A percentile compares a stretch with the other conserved stretches of the same genome.
Evolutionary conservation across 805 yeast genomes (phyloP).

Genomic region (Schizosaccharomyces pombe): DNA sequence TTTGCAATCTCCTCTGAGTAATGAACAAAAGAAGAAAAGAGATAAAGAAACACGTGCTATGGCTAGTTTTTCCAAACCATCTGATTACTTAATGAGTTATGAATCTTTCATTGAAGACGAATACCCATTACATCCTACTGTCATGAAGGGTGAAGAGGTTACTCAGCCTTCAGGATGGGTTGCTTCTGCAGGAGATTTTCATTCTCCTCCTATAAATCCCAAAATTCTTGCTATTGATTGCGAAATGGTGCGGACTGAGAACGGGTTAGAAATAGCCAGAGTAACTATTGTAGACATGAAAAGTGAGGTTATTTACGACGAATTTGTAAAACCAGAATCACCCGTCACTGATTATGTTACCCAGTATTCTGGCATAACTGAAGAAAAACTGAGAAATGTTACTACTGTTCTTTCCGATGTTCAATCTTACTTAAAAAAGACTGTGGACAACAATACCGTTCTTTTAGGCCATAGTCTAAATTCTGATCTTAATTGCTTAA

Average conservation of each 20-base stretch:
- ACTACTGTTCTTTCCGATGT: conserved; percentile 44
- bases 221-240: conserved; percentile 61
- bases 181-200: conserved; percentile 9
- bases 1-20: conserved; percentile 31
- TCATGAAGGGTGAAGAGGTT: conserved; percentile 16
- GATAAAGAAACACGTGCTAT: conserved; percentile 2
- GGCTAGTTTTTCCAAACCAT: conserved; percentile 9
- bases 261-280: conserved; percentile 49
- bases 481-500: conserved; percentile 50
- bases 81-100: conserved; percentile 29
- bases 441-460: conserved; percentile 34
- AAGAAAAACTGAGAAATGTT: conserved; percentile 35
- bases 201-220: conserved; percentile 2
- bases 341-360: conserved; percentile 65
- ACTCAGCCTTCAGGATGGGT: conserved; percentile 22
- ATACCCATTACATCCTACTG: conserved; percentile 39
- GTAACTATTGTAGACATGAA: conserved; percentile 39
- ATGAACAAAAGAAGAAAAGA: conserved; percentile 25
- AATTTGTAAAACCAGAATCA: conserved; percentile 53
- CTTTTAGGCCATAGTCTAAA: conserved; percentile 80
- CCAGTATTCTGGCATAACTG: conserved; percentile 66
- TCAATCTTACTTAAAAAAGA: conserved; percentile 29
- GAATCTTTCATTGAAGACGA: conserved; percentile 27
- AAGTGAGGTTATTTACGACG: conserved; percentile 32
- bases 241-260: conserved; percentile 59